These are phyloP conservation scores for Corymbia citriodora DNA, from an alignment of 441 rosid genomes.

Conservation along the genomic window DNA sequence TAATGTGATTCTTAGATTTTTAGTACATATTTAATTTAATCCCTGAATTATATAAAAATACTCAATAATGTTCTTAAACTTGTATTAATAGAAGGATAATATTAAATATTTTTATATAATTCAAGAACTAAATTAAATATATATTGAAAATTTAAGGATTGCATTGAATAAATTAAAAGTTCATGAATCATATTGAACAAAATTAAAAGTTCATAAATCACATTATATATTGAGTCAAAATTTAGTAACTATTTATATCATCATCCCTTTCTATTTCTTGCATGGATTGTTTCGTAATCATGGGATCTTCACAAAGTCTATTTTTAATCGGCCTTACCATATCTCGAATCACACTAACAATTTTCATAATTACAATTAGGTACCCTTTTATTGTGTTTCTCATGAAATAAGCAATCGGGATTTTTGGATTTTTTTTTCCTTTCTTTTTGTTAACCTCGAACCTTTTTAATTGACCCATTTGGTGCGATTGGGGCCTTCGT, in stretches of 20 bases:
- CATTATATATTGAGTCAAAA: background rate
- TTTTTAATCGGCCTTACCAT: background rate
- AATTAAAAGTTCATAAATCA: too few relatives aligned
- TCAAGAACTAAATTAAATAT: background rate
- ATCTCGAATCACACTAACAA: background rate
- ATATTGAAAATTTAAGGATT: background rate
- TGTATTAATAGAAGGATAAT: background rate
- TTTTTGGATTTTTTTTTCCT: too few relatives aligned
- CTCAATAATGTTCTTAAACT: background rate
- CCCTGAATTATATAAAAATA: background rate
- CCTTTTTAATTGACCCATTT: background rate
- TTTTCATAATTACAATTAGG: background rate
- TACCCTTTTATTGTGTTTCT: background rate
- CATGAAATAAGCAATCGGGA: background rate
- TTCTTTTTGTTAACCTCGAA: background rate
- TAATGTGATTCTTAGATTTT: fast-evolving
- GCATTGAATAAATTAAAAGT: background rate
- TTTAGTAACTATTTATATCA: fast-evolving
- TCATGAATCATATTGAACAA: background rate
- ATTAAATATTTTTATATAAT: background rate
- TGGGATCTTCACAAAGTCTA: background rate
- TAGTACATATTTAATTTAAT: background rate
- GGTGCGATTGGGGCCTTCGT: too few relatives aligned
- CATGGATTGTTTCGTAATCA: background rate
- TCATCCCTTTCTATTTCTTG: background rate